phyloP scores from a whole-genome alignment of 1,284 basidiomycete genomes.

The Neolentinus lepideus region DNA sequence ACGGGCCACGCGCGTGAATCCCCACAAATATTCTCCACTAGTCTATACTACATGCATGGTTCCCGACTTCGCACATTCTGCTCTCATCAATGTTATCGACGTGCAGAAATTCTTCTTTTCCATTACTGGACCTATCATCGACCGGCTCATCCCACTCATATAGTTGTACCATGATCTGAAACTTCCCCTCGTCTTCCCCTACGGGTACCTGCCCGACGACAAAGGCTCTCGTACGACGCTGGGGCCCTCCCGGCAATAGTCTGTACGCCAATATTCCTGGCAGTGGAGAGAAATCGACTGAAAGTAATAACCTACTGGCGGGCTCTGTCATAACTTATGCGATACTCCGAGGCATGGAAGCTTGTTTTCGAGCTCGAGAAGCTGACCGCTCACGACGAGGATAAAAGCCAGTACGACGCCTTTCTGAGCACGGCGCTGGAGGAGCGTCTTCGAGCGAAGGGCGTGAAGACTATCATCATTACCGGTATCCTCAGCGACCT shows the following conservation, averaged over 20 bases:
- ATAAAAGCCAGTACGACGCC: not conserved
- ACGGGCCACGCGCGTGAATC: too few species aligned
- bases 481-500: not conserved
- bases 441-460: not conserved
- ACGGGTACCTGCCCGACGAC: not conserved
- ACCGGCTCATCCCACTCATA: not conserved
- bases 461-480: not conserved
- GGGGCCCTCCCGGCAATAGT: not conserved
- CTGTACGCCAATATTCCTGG: not conserved
- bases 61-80: not conserved
- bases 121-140: not conserved
- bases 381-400: not conserved
- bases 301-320: not conserved
- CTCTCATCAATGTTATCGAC: not conserved
- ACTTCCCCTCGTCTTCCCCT: not conserved
- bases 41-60: not conserved
- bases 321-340: too few species aligned
- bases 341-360: not conserved
- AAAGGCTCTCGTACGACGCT: not conserved
- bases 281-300: not conserved
- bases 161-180: not conserved
- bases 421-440: not conserved
- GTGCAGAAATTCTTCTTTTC: not conserved
- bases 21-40: not conserved
- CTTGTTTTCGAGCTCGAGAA: not conserved